Conservation (phyloP, 805 yeast genomes). For the Komagataella populi region DNA sequence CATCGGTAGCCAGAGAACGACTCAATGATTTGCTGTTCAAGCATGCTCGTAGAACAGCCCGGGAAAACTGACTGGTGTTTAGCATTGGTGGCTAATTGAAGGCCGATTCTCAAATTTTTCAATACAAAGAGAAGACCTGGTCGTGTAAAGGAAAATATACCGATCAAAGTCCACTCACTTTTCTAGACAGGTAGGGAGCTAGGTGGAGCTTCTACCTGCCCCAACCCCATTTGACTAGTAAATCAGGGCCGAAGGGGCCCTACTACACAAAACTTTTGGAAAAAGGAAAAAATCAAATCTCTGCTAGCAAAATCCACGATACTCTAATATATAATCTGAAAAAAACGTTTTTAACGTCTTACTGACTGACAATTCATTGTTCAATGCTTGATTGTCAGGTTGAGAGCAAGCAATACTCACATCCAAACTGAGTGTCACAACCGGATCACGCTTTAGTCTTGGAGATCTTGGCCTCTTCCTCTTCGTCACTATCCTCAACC, state of each 20-base stretch:
- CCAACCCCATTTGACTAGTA: background rate
- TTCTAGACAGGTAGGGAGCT: too few relatives aligned
- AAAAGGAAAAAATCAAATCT: background rate
- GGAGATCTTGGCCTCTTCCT: constrained; percentile 12
- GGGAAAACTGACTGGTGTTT: background rate
- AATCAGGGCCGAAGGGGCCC: background rate
- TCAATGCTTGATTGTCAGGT: background rate
- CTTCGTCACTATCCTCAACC: constrained; percentile 38
- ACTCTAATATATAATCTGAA: background rate
- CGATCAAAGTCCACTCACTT: background rate
- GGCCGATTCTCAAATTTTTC: background rate
- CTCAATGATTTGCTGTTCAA: background rate
- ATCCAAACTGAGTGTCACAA: background rate
- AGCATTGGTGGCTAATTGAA: background rate
- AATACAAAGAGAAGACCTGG: background rate
- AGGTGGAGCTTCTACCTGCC: background rate
- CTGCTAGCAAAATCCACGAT: background rate
- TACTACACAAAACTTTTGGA: background rate
- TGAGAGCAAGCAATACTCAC: background rate
- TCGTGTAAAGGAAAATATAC: background rate
- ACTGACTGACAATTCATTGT: too few relatives aligned
- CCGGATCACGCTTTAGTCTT: constrained; percentile 5
- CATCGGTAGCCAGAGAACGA: background rate
- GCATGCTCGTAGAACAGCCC: background rate
- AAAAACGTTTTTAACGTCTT: too few relatives aligned